Conservation (phyloP, 2,329 filamentous ascomycete genomes). For the Exophiala bonariae region DNA sequence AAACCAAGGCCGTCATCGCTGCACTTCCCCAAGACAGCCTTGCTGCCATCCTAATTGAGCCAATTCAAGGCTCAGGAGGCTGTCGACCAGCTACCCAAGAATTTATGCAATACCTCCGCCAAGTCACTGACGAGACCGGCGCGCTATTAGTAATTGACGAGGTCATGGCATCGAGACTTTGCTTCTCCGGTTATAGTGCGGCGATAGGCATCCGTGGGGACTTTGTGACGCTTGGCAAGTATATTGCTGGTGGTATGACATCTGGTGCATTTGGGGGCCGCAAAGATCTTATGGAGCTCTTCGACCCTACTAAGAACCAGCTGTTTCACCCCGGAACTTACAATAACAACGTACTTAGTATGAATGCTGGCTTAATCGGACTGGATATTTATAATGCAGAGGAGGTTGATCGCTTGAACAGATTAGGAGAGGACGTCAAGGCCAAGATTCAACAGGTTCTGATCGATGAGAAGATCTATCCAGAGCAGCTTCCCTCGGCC, state of each 20-base stretch:
- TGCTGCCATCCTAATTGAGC: conserved; percentile 65
- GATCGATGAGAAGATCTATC: conserved; percentile 5
- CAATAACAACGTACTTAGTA: conserved; percentile 66
- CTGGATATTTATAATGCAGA: conserved; percentile 22
- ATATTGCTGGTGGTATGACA: conserved; percentile 63
- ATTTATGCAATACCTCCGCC: conserved; percentile 55
- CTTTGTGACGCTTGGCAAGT: conserved; percentile 62
- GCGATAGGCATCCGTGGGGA: conserved; percentile 47
- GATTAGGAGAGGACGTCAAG: conserved; percentile 26
- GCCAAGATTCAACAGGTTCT: conserved; percentile 13
- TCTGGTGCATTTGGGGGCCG: conserved; percentile 67
- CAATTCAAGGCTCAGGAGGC: conserved; percentile 64
- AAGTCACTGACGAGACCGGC: conserved; percentile 61
- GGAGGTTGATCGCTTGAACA: conserved; percentile 23
- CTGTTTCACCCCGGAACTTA: conserved; percentile 63
- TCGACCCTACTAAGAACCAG: conserved; percentile 46
- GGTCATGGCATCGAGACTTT: conserved; percentile 62
- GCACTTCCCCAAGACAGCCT: conserved; percentile 40
- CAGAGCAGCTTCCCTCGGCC: not conserved
- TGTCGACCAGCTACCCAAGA: conserved; percentile 50
- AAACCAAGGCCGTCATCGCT: conserved; percentile 45
- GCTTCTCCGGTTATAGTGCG: conserved; percentile 45
- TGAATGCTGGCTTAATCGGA: conserved; percentile 53
- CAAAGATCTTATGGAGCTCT: conserved; percentile 58
- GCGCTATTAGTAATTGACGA: conserved; percentile 71